Percentiles rank a stretch among this genome's conserved stretches.
Conservation (phyloP, 805 yeast species). For the Starmerella davenportii region DNA sequence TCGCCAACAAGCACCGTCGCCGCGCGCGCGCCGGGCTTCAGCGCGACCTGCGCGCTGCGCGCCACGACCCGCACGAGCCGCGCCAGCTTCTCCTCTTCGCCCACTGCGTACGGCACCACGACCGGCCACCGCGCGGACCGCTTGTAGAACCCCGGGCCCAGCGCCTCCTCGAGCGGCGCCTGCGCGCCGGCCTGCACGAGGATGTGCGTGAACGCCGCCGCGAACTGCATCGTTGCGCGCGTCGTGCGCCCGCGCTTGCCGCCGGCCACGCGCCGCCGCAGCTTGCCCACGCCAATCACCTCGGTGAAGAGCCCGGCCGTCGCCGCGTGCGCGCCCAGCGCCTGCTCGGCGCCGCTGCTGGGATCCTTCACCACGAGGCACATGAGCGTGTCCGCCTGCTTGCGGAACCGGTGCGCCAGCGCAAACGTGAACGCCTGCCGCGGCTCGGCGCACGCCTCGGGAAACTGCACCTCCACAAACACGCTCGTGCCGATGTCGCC, state of each 20-base stretch:
- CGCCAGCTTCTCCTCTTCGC: conserved; percentile 5
- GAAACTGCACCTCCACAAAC: conserved; percentile 11
- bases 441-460: conserved; percentile 6
- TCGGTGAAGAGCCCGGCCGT: conserved; percentile 15
- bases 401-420: conserved; percentile 14
- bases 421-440: conserved; percentile 13
- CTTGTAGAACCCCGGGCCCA: conserved; percentile 16
- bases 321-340: conserved; percentile 1
- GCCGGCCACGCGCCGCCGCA: conserved; percentile 14
- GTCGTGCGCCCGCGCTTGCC: conserved; percentile 11
- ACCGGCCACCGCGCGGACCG: conserved; percentile 14
- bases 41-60: conserved; percentile 13
- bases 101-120: conserved; percentile 2
- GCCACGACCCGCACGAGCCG: conserved; percentile 2
- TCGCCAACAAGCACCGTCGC: conserved; percentile 16
- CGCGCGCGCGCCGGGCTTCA: conserved; percentile 11
- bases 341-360: conserved; percentile 1
- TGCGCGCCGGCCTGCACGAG: conserved; percentile 16
- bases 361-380: conserved; percentile 19
- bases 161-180: conserved; percentile 13
- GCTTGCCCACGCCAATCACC: conserved; percentile 18
- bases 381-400: conserved; percentile 11
- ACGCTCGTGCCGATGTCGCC: conserved; percentile 14
- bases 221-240: conserved; percentile 13
- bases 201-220: conserved; percentile 12